A percentile compares a stretch with the other conserved stretches of the same genome.
Conservation (phyloP, 768 basidiomycete species). For the Boletus bicolor region DNA sequence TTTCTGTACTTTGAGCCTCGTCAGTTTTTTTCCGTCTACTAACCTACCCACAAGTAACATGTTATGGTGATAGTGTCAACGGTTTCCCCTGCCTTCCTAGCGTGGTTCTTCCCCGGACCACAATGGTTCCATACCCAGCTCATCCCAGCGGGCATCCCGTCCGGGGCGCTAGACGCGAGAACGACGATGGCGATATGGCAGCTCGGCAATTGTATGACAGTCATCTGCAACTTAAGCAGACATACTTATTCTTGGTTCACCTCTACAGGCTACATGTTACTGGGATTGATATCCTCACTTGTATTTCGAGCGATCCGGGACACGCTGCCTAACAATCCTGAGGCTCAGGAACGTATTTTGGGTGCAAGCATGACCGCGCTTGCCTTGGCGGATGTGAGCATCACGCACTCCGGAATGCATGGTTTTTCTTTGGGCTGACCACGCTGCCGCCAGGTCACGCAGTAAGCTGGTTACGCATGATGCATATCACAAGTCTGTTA, state of each 20-base stretch:
- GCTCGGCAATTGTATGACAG: constrained; percentile 56
- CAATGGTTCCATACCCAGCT: constrained; percentile 67
- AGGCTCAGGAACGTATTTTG: constrained; percentile 65
- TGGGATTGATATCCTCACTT: constrained; percentile 62
- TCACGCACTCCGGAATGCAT: neutral
- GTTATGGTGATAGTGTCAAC: constrained; percentile 41
- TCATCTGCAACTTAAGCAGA: neutral
- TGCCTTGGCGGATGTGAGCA: constrained; percentile 66
- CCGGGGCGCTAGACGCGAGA: constrained; percentile 41
- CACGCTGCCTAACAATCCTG: constrained; percentile 50
- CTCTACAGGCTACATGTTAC: constrained; percentile 53
- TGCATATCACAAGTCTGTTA: neutral
- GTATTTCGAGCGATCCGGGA: constrained; percentile 68
- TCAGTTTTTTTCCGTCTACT: constrained; percentile 25
- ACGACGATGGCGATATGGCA: constrained; percentile 66
- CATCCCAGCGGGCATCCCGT: constrained; percentile 42
- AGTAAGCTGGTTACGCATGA: constrained; percentile 41
- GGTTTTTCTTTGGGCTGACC: neutral
- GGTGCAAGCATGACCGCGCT: constrained; percentile 61
- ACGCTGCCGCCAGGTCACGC: constrained; percentile 45
- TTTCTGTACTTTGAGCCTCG: constrained; percentile 69
- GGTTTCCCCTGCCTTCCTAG: constrained; percentile 46
- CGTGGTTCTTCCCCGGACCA: constrained; percentile 58
- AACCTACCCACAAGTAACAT: constrained; percentile 15
- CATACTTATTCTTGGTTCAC: neutral